Evolutionary conservation across 148 eudicot genomes (phyloP).

Genomic region (Amaranthus cruentus): DNA sequence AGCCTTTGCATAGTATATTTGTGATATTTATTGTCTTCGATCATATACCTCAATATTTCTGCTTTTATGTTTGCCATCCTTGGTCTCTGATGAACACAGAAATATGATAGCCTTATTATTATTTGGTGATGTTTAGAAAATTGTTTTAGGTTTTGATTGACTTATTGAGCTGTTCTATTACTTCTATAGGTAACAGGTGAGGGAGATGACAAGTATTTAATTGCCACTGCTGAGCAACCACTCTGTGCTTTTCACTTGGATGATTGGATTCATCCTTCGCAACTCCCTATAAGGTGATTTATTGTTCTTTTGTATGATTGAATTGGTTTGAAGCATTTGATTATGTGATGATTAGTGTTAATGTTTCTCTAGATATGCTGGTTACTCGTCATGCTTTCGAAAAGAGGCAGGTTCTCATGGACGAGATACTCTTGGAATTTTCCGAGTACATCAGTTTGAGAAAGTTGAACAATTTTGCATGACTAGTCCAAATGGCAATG

Average conservation of each 20-base stretch:
- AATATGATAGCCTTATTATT: background rate
- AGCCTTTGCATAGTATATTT: background rate
- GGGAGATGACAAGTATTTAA: conserved; percentile 93
- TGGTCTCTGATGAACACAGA: conserved; percentile 2
- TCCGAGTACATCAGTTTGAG: conserved; percentile 94
- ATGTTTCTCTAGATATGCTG: conserved; percentile 58
- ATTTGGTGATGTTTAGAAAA: background rate
- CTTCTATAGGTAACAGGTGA: conserved; percentile 70
- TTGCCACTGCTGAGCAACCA: conserved; percentile 97
- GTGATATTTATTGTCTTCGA: background rate
- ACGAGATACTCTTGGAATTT: conserved; percentile 84
- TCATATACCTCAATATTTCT: background rate
- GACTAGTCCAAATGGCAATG: conserved; percentile 66
- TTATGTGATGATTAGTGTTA: conserved; percentile 15
- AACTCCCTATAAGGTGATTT: conserved; percentile 67
- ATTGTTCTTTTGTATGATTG: background rate
- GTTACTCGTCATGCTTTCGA: conserved; percentile 88
- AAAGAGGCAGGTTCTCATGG: conserved; percentile 98
- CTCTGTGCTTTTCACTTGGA: conserved; percentile 91
- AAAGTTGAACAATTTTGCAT: conserved; percentile 89
- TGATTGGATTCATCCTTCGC: conserved; percentile 82
- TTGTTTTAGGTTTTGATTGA: conserved; percentile 15
- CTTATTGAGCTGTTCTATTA: background rate
- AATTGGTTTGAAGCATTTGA: background rate
- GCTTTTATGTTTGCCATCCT: background rate